Evolutionary conservation across 2,329 filamentous ascomycete genomes (phyloP), one percentile per base, ranked within the genome.

Genomic region (Curvularia hawaiiensis): DNA sequence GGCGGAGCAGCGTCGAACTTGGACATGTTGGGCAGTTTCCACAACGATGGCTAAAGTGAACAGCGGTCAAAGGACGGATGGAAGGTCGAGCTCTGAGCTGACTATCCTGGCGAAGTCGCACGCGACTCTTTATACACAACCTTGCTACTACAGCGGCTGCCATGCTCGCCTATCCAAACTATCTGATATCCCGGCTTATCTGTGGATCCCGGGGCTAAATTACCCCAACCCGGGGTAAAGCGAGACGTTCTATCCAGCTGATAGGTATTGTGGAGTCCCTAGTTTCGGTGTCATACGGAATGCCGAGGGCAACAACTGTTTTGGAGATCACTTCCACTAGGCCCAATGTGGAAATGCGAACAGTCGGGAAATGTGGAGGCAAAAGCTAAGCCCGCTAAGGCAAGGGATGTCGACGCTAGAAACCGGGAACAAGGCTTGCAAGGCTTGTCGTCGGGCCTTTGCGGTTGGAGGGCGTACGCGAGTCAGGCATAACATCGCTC

Each of bases 1-100:
- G 71, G 70, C 35, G 67, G 70, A 56, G 70, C 63, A 60, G 68
- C 63, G 44, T 72, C 71, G 48, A 73, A 62, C 26, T 68, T 40
- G 6, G 72, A 68, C 72, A 74, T 74, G 7, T 48, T 60, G 39
- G 18, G 54, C n/a, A 16, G 50, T n/a, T 28, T 14, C 4, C 39
- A 26, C 12, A 39, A 22, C 24, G 10, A 33, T 22, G 7, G 22
- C 22, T 3, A 48, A 44, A 43, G 7, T 18, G 30, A 11, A 35
- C 9, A 24, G 10, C 1, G 20, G 24, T 16, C 12, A 38, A 24
- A 22, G 41, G 8, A 41, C 8, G 35, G 22, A 18, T 35, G 31
- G 38, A 7, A 43, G 31, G 20, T 50, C 26, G 50, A 62, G 47
- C 47, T 53, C 41, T 39, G 52, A 54, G 39, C 57, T 61, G 56